A percentile compares a stretch with the other conserved stretches of the same genome.
Evolutionary conservation across 305 asterid species (phyloP).

Genomic region (Rubia peregrina): DNA sequence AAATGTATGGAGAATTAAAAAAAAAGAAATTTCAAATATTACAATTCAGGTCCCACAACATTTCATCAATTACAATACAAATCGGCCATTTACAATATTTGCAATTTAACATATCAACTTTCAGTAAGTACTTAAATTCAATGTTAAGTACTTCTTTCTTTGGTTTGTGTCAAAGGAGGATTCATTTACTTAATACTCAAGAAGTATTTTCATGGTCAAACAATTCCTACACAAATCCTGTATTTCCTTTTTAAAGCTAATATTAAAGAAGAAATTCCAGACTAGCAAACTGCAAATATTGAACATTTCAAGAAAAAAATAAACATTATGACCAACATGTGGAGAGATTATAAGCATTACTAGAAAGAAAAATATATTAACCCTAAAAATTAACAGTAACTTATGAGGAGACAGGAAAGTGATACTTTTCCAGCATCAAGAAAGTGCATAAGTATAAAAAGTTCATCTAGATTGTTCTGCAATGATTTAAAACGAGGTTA

Average conservation of each 20-base stretch:
- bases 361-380: not conserved
- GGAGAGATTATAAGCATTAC: not conserved
- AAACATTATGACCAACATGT: not conserved
- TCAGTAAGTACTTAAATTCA: no score
- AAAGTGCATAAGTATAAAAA: constrained; percentile 99
- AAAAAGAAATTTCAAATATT: no score
- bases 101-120: no score
- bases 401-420: constrained; percentile 8
- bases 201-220: not conserved
- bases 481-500: constrained; percentile 26
- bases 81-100: no score
- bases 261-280: not conserved
- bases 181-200: not conserved
- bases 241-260: not conserved
- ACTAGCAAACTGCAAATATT: constrained; percentile 69
- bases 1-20: no score
- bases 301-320: not conserved
- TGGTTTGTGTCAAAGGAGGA: not conserved
- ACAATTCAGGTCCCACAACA: no score
- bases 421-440: constrained; percentile 98
- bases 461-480: constrained; percentile 99
- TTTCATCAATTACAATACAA: no score
- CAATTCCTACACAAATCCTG: not conserved
- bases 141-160: not conserved
- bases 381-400: not conserved